Conservation (phyloP, 257 asterid genomes). For the Ilex aquifolium region DNA sequence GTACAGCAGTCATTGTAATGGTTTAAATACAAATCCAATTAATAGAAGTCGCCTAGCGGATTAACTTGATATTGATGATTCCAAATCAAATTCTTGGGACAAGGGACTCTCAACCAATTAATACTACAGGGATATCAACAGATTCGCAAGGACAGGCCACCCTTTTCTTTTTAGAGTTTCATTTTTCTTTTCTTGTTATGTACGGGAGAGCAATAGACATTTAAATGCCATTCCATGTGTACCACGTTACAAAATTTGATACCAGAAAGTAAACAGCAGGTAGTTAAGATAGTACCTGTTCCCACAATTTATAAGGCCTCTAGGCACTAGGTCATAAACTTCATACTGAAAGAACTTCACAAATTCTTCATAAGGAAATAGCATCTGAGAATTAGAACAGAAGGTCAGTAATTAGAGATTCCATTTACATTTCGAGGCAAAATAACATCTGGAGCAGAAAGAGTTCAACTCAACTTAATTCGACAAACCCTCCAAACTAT, state of each 20-base stretch:
- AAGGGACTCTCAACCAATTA: too few species aligned
- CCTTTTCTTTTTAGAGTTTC: conserved; percentile 5
- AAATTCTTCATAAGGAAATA: conserved; percentile 83
- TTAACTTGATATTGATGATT: too few species aligned
- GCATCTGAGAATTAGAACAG: conserved; percentile 49
- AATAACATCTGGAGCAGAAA: conserved; percentile 3
- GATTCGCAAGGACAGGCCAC: too few species aligned
- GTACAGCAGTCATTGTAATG: too few species aligned
- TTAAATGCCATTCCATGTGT: too few species aligned
- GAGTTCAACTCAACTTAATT: background rate
- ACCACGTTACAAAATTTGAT: too few species aligned
- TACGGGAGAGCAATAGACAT: too few species aligned
- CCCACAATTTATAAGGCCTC: conserved; percentile 80
- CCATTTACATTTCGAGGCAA: conserved; percentile 3
- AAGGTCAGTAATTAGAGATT: conserved; percentile 11
- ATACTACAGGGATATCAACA: too few species aligned
- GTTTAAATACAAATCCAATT: too few species aligned
- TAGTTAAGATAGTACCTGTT: conserved; percentile 46
- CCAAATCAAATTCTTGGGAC: too few species aligned
- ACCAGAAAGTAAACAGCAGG: background rate
- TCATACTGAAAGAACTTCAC: conserved; percentile 64
- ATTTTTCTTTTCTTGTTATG: too few species aligned
- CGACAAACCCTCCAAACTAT: background rate
- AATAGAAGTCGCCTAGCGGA: too few species aligned
- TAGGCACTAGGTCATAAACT: conserved; percentile 45